Evolutionary conservation across 257 asterid species (phyloP), one percentile per base, ranked within the genome.

Genomic region (Cruciata laevipes): DNA sequence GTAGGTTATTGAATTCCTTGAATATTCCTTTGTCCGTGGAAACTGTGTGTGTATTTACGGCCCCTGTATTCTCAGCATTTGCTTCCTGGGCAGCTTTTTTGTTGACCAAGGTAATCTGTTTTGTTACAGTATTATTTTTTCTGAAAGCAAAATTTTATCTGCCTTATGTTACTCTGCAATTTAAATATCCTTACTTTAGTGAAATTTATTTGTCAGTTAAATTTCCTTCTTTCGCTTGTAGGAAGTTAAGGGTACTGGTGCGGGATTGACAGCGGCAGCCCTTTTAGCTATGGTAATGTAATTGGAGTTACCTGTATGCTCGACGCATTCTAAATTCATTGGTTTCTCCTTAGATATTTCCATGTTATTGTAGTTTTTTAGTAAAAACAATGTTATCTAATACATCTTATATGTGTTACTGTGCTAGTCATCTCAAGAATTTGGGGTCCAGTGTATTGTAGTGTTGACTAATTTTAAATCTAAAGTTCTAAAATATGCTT

Each of bases 21-120:
- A 94, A 94, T 68, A 81, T 94, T 75, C 99, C 98, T 44, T 90
- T 94, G 24, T 88, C 99, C 1, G 99, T 94, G 83, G 99, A 94
- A 81, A 94, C 98, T 75, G 98, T 94, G 24, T 94, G 99, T 72
- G 99, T 94, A 55, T 94, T 94, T 77, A 94, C 98, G 11, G 99
- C 99, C 49, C 99, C 99, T 44, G 77, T 89, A 71, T 94, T 94
- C 86, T 94, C 99, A 9, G 98, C 99, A 21, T 87, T 94, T 83
- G 99, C 99, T 82, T 80, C 99, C 37, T 94, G 99, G 99, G 96
- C 99, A 13, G 82, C 98, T 33, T 94, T 84, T 80, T 97, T 94
- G 74, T 80, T 94, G 72, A 94, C 99, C 58, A 94, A 90, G 99
- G 99, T 94, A 83, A 72, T 76, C 18, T 69, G 31, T 74, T 10